Percentiles rank a stretch among this genome's conserved stretches.
These are phyloP conservation scores for Populus simonii DNA, from an alignment of 345 rosid genomes.

Conservation along the genomic window DNA sequence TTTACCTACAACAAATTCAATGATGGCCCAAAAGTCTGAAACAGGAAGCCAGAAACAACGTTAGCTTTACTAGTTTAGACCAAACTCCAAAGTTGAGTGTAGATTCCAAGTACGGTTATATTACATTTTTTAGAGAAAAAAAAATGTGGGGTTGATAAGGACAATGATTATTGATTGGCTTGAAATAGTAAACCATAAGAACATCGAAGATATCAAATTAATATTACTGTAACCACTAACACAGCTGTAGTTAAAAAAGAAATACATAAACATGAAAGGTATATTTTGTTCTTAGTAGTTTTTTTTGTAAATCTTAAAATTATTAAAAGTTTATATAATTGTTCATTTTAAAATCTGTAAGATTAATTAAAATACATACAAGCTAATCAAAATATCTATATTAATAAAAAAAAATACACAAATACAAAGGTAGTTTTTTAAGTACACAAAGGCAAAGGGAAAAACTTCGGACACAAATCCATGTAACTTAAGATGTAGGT, in stretches of 20 bases:
- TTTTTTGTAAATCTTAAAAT: too few relatives aligned
- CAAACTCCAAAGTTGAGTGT: neutral
- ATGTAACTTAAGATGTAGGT: neutral
- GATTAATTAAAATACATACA: too few relatives aligned
- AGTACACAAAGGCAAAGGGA: neutral
- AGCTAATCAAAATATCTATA: too few relatives aligned
- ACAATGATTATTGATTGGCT: slow-evolving; percentile 7
- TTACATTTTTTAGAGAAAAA: neutral
- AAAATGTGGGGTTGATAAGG: slow-evolving; percentile 12
- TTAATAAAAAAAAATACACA: neutral
- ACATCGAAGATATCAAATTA: neutral
- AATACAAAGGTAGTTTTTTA: too few relatives aligned
- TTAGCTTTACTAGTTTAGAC: slow-evolving; percentile 49
- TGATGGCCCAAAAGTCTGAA: slow-evolving; percentile 1
- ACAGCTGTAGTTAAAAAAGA: neutral
- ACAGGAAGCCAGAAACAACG: neutral
- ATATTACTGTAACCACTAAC: neutral
- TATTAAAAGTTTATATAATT: too few relatives aligned
- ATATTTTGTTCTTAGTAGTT: too few relatives aligned
- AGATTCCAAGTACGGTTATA: slow-evolving; percentile 26
- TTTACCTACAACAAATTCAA: slow-evolving; percentile 13
- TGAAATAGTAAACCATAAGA: neutral
- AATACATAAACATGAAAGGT: too few relatives aligned
- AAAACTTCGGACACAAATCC: neutral
- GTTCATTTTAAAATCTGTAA: too few relatives aligned